A percentile compares a stretch with the other conserved stretches of the same genome.
Evolutionary conservation across 306 rosid species (phyloP).

Genomic region (Hippophae rhamnoides): DNA sequence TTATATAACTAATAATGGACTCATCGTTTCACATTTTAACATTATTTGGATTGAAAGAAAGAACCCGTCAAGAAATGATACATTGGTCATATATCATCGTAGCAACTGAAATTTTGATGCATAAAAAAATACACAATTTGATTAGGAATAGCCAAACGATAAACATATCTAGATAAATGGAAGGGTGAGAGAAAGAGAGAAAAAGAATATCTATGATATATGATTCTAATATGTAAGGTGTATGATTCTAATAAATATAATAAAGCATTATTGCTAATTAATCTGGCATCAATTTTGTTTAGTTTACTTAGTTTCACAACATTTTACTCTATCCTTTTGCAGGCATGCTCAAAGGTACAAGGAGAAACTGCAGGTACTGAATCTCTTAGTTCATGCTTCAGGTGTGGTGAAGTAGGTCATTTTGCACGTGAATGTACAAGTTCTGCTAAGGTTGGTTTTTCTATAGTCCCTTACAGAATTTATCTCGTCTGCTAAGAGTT

Average conservation of each 20-base stretch:
- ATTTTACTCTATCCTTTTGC: neutral
- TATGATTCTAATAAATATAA: neutral
- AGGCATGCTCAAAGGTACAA: constrained; percentile 54
- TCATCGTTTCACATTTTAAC: too few species aligned
- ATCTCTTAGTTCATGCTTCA: constrained; percentile 54
- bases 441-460: constrained; percentile 36
- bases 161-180: too few species aligned
- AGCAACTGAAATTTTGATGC: too few species aligned
- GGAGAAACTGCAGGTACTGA: constrained; percentile 39
- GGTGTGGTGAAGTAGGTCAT: constrained; percentile 83
- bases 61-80: too few species aligned
- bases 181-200: too few species aligned
- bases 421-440: constrained; percentile 76
- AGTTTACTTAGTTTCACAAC: neutral
- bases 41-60: too few species aligned
- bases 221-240: too few species aligned
- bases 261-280: neutral
- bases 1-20: too few species aligned
- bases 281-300: neutral
- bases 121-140: too few species aligned
- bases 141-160: too few species aligned
- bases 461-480: constrained; percentile 11
- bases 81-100: too few species aligned
- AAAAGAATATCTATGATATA: too few species aligned
- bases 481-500: neutral